These are phyloP conservation scores for Solanum ossicruentum DNA, from an alignment of 257 asterid genomes.

Conservation along the genomic window DNA sequence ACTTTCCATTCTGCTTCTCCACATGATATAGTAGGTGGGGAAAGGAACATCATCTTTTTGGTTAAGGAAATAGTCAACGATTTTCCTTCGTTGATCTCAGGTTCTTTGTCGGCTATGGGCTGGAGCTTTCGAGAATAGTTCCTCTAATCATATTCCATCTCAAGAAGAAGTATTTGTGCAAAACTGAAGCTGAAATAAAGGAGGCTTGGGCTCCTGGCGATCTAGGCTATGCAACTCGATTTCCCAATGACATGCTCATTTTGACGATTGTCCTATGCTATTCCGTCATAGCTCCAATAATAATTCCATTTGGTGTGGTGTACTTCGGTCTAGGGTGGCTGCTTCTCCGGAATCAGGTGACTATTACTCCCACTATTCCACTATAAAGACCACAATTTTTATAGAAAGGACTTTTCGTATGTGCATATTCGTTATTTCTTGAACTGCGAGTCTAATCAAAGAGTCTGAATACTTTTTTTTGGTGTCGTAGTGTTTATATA, in stretches of 20 bases:
- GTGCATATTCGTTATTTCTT: neutral
- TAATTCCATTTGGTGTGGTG: slow-evolving; percentile 61
- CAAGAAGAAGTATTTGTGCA: slow-evolving; percentile 72
- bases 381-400: neutral
- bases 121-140: slow-evolving; percentile 69
- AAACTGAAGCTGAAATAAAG: slow-evolving; percentile 66
- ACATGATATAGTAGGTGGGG: neutral
- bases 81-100: slow-evolving; percentile 25
- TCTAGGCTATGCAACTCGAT: slow-evolving; percentile 64
- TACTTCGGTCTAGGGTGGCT: slow-evolving; percentile 97
- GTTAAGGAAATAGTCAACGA: neutral
- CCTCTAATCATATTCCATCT: slow-evolving; percentile 67
- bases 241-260: slow-evolving; percentile 69
- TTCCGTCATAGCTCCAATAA: slow-evolving; percentile 76
- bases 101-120: slow-evolving; percentile 94
- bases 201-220: slow-evolving; percentile 93
- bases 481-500: neutral
- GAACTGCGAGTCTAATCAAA: neutral
- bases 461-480: neutral
- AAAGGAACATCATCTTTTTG: neutral
- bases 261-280: slow-evolving; percentile 65
- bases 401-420: neutral
- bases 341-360: slow-evolving; percentile 79
- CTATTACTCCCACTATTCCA: neutral
- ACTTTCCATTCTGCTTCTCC: neutral